Base-by-base conservation (phyloP, 257 asterid genomes). In the Coffea eugenioides region DNA sequence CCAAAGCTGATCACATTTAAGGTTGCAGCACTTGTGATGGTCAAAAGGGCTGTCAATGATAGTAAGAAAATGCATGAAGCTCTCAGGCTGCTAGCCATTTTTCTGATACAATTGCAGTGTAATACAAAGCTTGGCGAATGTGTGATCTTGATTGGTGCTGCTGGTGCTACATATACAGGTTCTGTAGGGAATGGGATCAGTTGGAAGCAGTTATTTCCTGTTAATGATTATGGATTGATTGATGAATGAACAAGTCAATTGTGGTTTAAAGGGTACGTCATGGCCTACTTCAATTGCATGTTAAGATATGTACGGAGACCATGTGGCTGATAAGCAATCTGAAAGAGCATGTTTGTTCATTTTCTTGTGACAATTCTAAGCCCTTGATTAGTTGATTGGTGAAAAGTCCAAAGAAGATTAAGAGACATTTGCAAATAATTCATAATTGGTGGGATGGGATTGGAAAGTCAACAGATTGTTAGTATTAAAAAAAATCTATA, bases 1-100 rank as follows among this genome's bases (percentile, higher is more conserved):
- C 97, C 98, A 46, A 56, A 93, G 46, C 52, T 48, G 25, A 89
- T 83, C 2, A 92, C 96, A 72, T 89, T 89, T 80, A 87, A 90
- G 79, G 92, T 85, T 57, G 72, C 78, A 56, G 77, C 43, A 13
- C 84, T 43, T 66, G 81, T 81, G 31, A 78, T 74, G 21, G 79
- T 34, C 31, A 74, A 56, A 4, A 85, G 9, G 25, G 69, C 48
- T 6, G 83, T 34, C 0, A 84, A 18, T 56, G 79, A 34, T 31
- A 84, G 72, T 46, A 84, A 65, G 46, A 85, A 13, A 12, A 62
- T 57, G 77, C 80, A 59, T 18, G 77, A 80, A 69, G 56, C 23
- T 36, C 79, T 1, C 41, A 73, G 23, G 16, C n/a, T 21, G n/a
- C 65, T 69, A 14, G 86, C 70, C 87, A 82, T 83, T 18, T 73